These are phyloP conservation scores for Phoma sp. DNA, from an alignment of 2,329 filamentous ascomycete genomes.

Conservation along the genomic window DNA sequence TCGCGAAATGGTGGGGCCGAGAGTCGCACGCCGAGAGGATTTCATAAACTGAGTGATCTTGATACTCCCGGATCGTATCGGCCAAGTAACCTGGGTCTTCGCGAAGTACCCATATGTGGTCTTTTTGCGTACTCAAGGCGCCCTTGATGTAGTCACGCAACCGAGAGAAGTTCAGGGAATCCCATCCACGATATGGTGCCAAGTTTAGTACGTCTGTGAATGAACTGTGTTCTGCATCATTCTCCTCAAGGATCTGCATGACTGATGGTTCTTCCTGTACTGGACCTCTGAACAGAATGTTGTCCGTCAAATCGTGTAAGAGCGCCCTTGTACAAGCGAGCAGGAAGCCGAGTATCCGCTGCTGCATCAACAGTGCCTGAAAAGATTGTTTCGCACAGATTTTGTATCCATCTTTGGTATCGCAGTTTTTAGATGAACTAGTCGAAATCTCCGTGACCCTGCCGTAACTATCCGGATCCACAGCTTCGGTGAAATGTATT, in stretches of 20 bases:
- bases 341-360: constrained; percentile 6
- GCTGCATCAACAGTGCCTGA: constrained; percentile 1
- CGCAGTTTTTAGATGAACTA: too few species aligned
- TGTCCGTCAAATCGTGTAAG: background rate
- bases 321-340: constrained; percentile 1
- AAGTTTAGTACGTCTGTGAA: constrained; percentile 1
- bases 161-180: background rate
- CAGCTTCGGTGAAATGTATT: constrained; percentile 1
- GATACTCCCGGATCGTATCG: background rate
- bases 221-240: background rate
- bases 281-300: background rate
- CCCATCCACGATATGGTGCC: constrained; percentile 4
- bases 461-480: background rate
- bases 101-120: constrained; percentile 11
- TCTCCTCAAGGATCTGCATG: too few species aligned
- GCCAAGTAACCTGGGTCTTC: constrained; percentile 19
- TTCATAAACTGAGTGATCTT: background rate
- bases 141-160: background rate
- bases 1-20: too few species aligned
- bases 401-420: background rate
- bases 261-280: too few species aligned
- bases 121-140: background rate
- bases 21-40: too few species aligned
- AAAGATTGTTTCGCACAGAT: background rate
- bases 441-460: background rate